These are phyloP conservation scores for Voacanga thouarsii DNA, from an alignment of 257 asterid species.

Conservation along the genomic window DNA sequence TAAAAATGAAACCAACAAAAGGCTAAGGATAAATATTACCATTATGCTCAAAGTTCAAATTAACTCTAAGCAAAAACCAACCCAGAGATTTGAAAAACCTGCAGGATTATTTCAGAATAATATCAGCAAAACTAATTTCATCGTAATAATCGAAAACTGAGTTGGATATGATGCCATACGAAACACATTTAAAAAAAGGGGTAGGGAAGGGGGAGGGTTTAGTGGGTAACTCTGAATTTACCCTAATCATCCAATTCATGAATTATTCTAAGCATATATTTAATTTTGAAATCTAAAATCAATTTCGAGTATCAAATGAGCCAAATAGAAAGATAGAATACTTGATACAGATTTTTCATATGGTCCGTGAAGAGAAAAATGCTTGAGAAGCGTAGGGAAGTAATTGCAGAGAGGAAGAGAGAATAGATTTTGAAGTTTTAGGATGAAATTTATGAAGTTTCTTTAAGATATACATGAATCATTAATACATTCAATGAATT, in stretches of 20 bases:
- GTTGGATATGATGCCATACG: neutral
- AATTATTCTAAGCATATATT: neutral
- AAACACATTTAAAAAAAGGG: neutral
- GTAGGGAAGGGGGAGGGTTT: too few species aligned
- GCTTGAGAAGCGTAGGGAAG: neutral
- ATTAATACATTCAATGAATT: too few species aligned
- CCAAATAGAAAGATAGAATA: neutral
- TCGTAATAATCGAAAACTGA: neutral
- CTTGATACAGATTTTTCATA: neutral
- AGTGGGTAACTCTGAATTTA: neutral
- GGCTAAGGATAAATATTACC: conserved; percentile 8
- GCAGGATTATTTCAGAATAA: conserved; percentile 1
- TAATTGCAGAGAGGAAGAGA: conserved; percentile 5
- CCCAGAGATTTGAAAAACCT: conserved; percentile 14
- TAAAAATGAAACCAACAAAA: neutral
- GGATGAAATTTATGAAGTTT: too few species aligned
- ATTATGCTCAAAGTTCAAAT: conserved; percentile 14
- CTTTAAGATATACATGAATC: too few species aligned
- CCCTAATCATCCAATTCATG: neutral
- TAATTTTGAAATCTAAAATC: too few species aligned
- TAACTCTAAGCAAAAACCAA: conserved; percentile 18
- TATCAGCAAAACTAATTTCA: neutral
- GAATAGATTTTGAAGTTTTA: too few species aligned
- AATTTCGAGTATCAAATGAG: neutral
- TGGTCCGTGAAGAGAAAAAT: neutral